Conservation (phyloP, 345 rosid genomes). For the Sapria himalayana region DNA sequence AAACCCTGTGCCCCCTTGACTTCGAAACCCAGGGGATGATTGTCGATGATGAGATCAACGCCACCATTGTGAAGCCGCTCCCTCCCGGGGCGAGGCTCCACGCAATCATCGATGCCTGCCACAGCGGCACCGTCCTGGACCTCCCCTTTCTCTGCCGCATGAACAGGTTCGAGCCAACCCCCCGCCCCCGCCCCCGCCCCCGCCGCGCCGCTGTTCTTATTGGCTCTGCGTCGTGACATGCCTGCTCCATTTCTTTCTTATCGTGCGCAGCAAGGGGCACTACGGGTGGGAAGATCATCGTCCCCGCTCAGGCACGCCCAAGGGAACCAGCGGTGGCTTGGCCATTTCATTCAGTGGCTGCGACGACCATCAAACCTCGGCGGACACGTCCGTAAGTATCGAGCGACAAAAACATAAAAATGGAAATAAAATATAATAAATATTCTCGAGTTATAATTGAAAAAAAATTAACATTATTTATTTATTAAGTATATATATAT, state of each 20-base stretch:
- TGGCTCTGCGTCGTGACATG: no score
- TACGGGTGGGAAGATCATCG: slow-evolving; percentile 77
- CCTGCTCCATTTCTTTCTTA: no score
- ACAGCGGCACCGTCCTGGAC: slow-evolving; percentile 77
- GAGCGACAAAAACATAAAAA: neutral
- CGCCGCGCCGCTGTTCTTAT: no score
- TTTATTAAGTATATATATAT: no score
- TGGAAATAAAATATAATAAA: neutral
- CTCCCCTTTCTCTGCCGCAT: slow-evolving; percentile 69
- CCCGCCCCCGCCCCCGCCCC: no score
- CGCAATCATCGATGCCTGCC: slow-evolving; percentile 68
- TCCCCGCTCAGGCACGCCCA: slow-evolving; percentile 62
- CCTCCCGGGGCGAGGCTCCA: slow-evolving; percentile 61
- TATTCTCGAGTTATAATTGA: no score
- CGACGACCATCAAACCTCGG: slow-evolving; percentile 80
- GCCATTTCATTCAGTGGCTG: slow-evolving; percentile 73
- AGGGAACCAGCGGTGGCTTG: slow-evolving; percentile 86
- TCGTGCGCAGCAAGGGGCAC: slow-evolving; percentile 31
- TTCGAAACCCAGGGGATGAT: slow-evolving; percentile 95
- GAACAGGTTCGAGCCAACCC: slow-evolving; percentile 53
- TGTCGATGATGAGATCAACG: slow-evolving; percentile 73
- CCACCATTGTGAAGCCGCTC: slow-evolving; percentile 53
- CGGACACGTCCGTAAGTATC: slow-evolving; percentile 62
- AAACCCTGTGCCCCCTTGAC: slow-evolving; percentile 72
- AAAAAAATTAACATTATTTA: no score